Base-by-base conservation (phyloP, 2,329 filamentous ascomycete species). In the Alternaria atra region DNA sequence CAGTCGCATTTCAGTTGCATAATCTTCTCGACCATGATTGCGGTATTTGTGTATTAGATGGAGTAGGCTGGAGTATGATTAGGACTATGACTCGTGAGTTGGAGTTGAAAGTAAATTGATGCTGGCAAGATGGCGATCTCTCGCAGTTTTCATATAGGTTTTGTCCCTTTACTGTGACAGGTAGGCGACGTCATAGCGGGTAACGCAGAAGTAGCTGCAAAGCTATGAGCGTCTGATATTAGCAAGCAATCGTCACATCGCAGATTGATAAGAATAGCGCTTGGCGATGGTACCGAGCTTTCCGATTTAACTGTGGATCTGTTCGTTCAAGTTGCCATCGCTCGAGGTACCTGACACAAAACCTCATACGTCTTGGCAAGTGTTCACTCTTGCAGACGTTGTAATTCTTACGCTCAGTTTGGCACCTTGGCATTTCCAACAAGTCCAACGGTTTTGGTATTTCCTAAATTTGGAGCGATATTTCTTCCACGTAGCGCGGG, bases 1-100 rank as follows among this genome's bases (percentile, higher is more conserved):
- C 84, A 85, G 43, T 80, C 77, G 68, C 84, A 87, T 67, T 82
- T 82, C 25, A 88, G 72, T 68, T 86, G 84, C 58, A 87, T 80
- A 10, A 87, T 80, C 57, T 82, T 81, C 40, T 84, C 79, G 35
- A 81, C 76, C 84, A 86, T 86, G 35, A 37, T 74, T 65, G 61
- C 10, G 20, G 35, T 47, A 40, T 29, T 27, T 34, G 15, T 30
- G 4, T 12, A 37, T 34, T 32, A 20, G 17, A 35, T 34, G 35
- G 2, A 30, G 5, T 47, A 47, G 7, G n/a, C 9, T 15, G 15
- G 17, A 17, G 5, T 42, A 15, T 12, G 23, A 6, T 35, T 17
- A 10, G 20, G 20, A 13, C 6, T 34, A 47, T 51, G 9, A 40
- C 30, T 35, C 20, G 46, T 35, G 46, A 35, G 30, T 35, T n/a